Percentiles rank a stretch among this genome's conserved stretches.
These are phyloP conservation scores for Alternaria sp. DNA, from an alignment of 2,329 filamentous ascomycete genomes.

Conservation along the genomic window DNA sequence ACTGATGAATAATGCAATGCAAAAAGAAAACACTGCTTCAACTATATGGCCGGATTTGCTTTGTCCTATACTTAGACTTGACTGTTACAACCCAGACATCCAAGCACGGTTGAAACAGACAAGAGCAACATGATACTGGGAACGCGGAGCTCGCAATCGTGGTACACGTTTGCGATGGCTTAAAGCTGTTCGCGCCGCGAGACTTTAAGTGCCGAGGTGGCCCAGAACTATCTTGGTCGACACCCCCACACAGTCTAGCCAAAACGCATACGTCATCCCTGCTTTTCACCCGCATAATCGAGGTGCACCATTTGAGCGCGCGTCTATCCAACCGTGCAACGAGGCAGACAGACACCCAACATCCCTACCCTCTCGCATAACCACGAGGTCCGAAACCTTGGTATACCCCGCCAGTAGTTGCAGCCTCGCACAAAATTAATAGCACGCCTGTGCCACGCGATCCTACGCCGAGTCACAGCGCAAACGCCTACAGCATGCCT, in stretches of 20 bases:
- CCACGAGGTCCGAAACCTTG: background rate
- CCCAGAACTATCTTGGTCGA: background rate
- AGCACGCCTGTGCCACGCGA: slow-evolving; percentile 6
- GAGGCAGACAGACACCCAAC: slow-evolving; percentile 26
- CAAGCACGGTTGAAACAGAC: background rate
- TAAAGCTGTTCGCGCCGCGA: slow-evolving; percentile 2
- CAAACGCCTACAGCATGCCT: slow-evolving; percentile 25
- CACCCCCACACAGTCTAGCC: slow-evolving; percentile 19
- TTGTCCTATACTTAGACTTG: background rate
- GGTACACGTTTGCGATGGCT: background rate
- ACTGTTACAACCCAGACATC: background rate
- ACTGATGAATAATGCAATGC: background rate
- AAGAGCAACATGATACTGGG: background rate
- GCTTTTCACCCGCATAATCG: slow-evolving; percentile 12
- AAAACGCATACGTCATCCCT: slow-evolving; percentile 30
- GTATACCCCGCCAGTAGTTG: background rate
- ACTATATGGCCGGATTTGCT: background rate
- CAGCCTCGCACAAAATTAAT: slow-evolving; percentile 4
- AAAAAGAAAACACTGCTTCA: background rate
- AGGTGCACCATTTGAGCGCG: slow-evolving; percentile 20
- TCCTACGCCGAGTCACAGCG: slow-evolving; percentile 1
- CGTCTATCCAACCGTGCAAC: slow-evolving; percentile 12
- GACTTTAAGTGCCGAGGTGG: background rate
- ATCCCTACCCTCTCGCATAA: slow-evolving; percentile 5
- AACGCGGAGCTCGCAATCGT: background rate